phyloP scores from a whole-genome alignment of 805 yeast genomes.

The Ogataea corticis region DNA sequence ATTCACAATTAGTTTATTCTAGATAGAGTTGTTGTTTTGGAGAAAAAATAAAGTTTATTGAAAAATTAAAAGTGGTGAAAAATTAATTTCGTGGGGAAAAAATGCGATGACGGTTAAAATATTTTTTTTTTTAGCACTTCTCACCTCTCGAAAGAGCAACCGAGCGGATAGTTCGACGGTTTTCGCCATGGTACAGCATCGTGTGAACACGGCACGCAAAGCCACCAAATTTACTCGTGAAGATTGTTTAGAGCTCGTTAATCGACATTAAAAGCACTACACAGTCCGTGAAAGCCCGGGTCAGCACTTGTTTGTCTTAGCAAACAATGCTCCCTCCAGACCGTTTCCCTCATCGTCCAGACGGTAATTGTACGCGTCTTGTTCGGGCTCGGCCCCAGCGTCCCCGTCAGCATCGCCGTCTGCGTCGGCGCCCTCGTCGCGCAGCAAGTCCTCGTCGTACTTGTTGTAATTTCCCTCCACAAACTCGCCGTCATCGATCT shows the following conservation, averaged over 20 bases:
- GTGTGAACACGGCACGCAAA: no score
- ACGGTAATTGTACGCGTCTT: conserved; percentile 2
- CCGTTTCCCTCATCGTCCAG: conserved; percentile 3
- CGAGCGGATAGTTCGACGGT: no score
- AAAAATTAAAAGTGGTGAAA: neutral
- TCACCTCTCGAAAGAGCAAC: no score
- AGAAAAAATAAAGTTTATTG: neutral
- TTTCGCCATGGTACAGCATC: no score
- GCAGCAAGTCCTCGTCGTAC: conserved; percentile 1
- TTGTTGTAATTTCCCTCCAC: conserved; percentile 17
- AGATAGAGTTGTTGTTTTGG: neutral
- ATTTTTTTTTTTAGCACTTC: no score
- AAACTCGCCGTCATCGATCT: conserved; percentile 23
- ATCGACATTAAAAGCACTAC: no score
- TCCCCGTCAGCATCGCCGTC: conserved; percentile 2
- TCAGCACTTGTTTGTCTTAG: conserved; percentile 4
- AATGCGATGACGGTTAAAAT: neutral
- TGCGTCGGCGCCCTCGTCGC: conserved; percentile 4
- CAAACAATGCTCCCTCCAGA: neutral
- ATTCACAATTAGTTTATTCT: conserved; percentile 1
- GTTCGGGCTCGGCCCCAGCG: neutral
- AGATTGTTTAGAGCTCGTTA: no score
- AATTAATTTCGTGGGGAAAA: neutral
- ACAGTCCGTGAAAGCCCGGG: neutral
- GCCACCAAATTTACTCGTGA: no score